Evolutionary conservation across 140 eudicot species (phyloP), one percentile per base, ranked within the genome.

Genomic region (Erigeron philadelphicus): DNA sequence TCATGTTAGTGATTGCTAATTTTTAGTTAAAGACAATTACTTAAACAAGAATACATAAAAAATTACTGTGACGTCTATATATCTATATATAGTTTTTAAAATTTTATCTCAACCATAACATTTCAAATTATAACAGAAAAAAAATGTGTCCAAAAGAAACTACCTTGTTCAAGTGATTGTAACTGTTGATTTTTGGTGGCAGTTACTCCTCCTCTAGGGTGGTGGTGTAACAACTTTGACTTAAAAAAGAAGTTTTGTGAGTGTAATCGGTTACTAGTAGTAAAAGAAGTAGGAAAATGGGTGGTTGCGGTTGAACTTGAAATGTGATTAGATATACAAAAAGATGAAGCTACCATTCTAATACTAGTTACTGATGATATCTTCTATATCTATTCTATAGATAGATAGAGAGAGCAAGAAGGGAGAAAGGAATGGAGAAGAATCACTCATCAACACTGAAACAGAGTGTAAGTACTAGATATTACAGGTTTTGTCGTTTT

Each of bases 291-390:
- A 21, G 25, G 25, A 60, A 81, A 84, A 61, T 76, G 77, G 10
- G 76, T 10, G 10, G 76, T 10, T 18, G 75, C 6, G 77, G 42
- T 70, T 23, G 88, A 72, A 19, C 80, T 76, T 10, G 95, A 82
- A 70, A 76, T 71, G 67, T 78, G 69, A 76, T 54, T 77, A 5
- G 72, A 38, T 16, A 69, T 31, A 40, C 75, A 71, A 58, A 83
- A 71, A 19, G 86, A 70, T 50, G 87, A 77, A 72, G 83, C 67
- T 64, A 86, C 89, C 94, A 83, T 86, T 68, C 70, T 72, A 40
- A 35, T 35, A 60, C 12, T 49, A 41, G 6, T 35, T 1, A 31
- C 5, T 31, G 38, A 31, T 31, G 38, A n/a, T 48, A 48, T 48
- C 53, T 47, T 49, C 13, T 49, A 7, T 49, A 49, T 49, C 19